phyloP scores from a whole-genome alignment of 148 eudicot genomes.

The Suaeda aralocaspica region DNA sequence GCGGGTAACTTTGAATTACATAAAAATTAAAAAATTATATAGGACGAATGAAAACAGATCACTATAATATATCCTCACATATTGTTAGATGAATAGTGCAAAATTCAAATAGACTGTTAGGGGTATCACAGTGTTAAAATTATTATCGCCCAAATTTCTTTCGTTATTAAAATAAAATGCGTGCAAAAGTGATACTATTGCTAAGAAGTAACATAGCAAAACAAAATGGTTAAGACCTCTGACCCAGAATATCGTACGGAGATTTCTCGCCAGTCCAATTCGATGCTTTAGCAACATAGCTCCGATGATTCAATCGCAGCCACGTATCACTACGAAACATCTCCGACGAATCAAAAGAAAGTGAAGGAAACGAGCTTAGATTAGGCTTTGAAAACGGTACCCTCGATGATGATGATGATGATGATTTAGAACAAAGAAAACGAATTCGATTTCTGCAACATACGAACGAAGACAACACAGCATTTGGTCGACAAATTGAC shows the following conservation, averaged over 20 bases:
- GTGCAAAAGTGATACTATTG: too few species aligned
- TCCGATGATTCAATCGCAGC: slow-evolving; percentile 43
- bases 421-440: slow-evolving; percentile 26
- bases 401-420: too few species aligned
- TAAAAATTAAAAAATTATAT: too few species aligned
- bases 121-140: too few species aligned
- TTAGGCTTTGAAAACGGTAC: slow-evolving; percentile 32
- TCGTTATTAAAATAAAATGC: too few species aligned
- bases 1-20: too few species aligned
- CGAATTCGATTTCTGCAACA: slow-evolving; percentile 34
- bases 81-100: too few species aligned
- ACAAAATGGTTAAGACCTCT: neutral
- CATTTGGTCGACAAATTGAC: slow-evolving; percentile 52
- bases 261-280: slow-evolving; percentile 71
- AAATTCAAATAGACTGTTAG: too few species aligned
- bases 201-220: neutral
- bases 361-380: slow-evolving; percentile 28
- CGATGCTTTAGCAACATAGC: slow-evolving; percentile 51
- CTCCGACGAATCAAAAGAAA: slow-evolving; percentile 19
- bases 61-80: too few species aligned
- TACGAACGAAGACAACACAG: slow-evolving; percentile 48
- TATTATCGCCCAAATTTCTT: too few species aligned
- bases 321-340: slow-evolving; percentile 23
- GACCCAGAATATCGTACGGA: slow-evolving; percentile 88
- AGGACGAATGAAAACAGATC: too few species aligned